Conservation (phyloP, 768 basidiomycete species). For the Panellus pusillus region DNA sequence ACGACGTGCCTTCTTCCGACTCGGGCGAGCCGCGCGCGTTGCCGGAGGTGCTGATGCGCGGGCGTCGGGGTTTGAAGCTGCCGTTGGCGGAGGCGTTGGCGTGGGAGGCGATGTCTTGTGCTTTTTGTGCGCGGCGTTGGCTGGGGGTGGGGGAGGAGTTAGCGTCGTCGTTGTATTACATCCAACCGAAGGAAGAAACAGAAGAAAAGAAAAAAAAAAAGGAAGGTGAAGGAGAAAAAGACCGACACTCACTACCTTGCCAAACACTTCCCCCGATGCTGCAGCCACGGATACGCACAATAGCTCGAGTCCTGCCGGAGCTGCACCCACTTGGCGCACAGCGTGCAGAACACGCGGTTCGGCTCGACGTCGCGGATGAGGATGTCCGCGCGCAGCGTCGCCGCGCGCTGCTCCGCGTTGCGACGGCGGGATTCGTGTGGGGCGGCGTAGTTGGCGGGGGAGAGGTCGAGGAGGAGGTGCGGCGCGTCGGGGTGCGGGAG, state of each 20-base stretch:
- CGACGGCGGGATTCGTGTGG: conserved; percentile 67
- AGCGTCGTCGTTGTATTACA: conserved; percentile 1
- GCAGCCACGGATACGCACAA: conserved; percentile 81
- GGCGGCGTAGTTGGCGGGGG: conserved; percentile 55
- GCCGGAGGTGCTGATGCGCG: background rate
- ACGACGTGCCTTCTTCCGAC: conserved; percentile 30
- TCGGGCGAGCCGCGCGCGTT: conserved; percentile 18
- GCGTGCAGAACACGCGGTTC: conserved; percentile 68
- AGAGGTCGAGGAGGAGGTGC: conserved; percentile 52
- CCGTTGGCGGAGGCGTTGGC: too few species aligned
- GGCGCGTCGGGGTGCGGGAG: conserved; percentile 35
- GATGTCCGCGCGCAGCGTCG: conserved; percentile 63
- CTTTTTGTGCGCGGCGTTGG: conserved; percentile 57
- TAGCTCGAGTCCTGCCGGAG: conserved; percentile 75
- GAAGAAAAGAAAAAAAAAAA: conserved; percentile 3
- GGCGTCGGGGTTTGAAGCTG: conserved; percentile 32
- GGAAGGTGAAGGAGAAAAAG: conserved; percentile 3
- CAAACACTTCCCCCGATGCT: conserved; percentile 75
- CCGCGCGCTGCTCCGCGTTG: conserved; percentile 79
- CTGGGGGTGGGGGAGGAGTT: conserved; percentile 31
- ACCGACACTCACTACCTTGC: conserved; percentile 58
- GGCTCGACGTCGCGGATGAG: conserved; percentile 72
- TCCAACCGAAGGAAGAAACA: background rate
- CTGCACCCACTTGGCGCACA: conserved; percentile 84
- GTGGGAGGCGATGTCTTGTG: conserved; percentile 48